A percentile compares a stretch with the other conserved stretches of the same genome.
phyloP scores from a whole-genome alignment of 768 basidiomycete genomes.

The Gymnopilus junonius region DNA sequence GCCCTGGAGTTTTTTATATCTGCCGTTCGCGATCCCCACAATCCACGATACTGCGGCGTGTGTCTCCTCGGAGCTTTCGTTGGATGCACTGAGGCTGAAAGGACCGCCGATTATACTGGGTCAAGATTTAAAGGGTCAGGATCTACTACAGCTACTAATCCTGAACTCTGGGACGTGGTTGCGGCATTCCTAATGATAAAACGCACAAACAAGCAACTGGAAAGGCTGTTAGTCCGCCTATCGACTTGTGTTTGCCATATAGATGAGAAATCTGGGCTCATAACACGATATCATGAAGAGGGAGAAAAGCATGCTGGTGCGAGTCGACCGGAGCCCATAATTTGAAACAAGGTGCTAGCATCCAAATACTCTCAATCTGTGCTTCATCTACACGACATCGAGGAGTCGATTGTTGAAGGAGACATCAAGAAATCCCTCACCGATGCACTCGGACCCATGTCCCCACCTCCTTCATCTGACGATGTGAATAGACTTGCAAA shows the following conservation, averaged over 20 bases:
- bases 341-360: too few species aligned
- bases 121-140: not conserved
- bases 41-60: conserved; percentile 5
- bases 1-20: not conserved
- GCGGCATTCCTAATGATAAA: not conserved
- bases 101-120: not conserved
- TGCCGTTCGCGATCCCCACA: conserved; percentile 7
- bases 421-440: too few species aligned
- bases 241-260: not conserved
- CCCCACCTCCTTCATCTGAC: too few species aligned
- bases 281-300: not conserved
- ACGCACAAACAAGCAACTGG: conserved; percentile 4
- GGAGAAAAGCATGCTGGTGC: not conserved
- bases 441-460: too few species aligned
- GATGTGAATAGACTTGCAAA: too few species aligned
- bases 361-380: too few species aligned
- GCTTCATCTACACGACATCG: too few species aligned
- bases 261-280: not conserved
- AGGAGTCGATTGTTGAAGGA: too few species aligned
- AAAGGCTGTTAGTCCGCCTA: not conserved
- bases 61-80: conserved; percentile 9
- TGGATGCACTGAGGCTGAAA: not conserved
- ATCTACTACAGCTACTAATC: not conserved
- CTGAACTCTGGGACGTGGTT: not conserved
- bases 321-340: too few species aligned